These are phyloP conservation scores for Crepidotus variabilis DNA, from an alignment of 768 basidiomycete genomes.

Conservation along the genomic window DNA sequence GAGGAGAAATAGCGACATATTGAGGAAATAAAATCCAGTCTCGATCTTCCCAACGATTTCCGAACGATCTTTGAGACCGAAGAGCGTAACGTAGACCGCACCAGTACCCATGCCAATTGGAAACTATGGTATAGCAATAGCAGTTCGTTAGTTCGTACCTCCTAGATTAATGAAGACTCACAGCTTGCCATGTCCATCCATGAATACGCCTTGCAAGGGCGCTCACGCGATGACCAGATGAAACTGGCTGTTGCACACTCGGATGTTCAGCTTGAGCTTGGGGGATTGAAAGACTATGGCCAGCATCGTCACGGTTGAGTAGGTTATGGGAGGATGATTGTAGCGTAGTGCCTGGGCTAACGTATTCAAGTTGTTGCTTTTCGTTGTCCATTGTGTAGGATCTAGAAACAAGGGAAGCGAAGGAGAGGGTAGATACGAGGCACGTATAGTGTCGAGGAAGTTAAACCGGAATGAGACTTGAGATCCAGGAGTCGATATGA, in stretches of 20 bases:
- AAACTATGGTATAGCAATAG: constrained; percentile 26
- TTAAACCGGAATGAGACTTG: too few relatives aligned
- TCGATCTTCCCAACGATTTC: constrained; percentile 29
- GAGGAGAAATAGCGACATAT: constrained; percentile 38
- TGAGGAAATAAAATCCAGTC: constrained; percentile 44
- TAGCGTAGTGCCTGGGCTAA: too few relatives aligned
- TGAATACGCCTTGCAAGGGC: constrained; percentile 40
- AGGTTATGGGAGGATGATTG: too few relatives aligned
- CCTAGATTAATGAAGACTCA: constrained; percentile 19
- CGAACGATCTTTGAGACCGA: constrained; percentile 33
- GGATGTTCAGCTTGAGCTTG: too few relatives aligned
- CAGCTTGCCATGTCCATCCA: constrained; percentile 50
- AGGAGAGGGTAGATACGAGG: too few relatives aligned
- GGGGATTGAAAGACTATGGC: too few relatives aligned
- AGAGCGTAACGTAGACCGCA: constrained; percentile 45
- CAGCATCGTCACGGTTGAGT: too few relatives aligned
- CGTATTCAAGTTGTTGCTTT: too few relatives aligned
- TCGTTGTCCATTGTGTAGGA: too few relatives aligned
- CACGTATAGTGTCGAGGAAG: too few relatives aligned
- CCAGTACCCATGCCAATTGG: constrained; percentile 49
- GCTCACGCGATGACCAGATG: constrained; percentile 20
- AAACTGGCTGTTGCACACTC: not conserved
- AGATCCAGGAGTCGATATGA: too few relatives aligned
- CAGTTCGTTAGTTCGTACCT: not conserved
- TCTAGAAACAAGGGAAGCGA: too few relatives aligned